These are phyloP conservation scores for Phytophthora tentaculata DNA, from an alignment of 352 stramenopile genomes.

Conservation along the genomic window DNA sequence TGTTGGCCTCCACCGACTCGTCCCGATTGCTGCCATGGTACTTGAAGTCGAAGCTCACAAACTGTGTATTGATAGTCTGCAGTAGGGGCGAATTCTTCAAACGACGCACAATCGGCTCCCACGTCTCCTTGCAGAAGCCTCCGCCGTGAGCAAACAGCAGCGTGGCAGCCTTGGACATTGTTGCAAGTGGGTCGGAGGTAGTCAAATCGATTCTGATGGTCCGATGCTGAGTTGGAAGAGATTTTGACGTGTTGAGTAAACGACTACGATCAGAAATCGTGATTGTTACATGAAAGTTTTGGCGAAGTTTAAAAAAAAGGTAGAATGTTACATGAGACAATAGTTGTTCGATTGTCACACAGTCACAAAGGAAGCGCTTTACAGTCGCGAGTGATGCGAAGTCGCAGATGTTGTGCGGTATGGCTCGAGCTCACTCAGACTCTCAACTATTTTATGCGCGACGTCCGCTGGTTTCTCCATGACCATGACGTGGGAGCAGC, in stretches of 20 bases:
- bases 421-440: slow-evolving; percentile 28
- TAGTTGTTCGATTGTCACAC: background rate
- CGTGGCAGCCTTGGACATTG: slow-evolving; percentile 34
- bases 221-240: background rate
- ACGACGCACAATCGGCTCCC: slow-evolving; percentile 52
- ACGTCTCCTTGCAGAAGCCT: slow-evolving; percentile 56
- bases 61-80: slow-evolving; percentile 18
- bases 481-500: slow-evolving; percentile 42
- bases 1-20: slow-evolving; percentile 31
- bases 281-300: slow-evolving; percentile 13
- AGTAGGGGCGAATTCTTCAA: slow-evolving; percentile 41
- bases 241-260: slow-evolving; percentile 16
- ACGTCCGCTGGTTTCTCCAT: slow-evolving; percentile 44
- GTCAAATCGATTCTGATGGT: slow-evolving; percentile 17
- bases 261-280: slow-evolving; percentile 2
- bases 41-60: slow-evolving; percentile 53
- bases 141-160: slow-evolving; percentile 58
- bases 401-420: slow-evolving; percentile 4
- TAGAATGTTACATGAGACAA: background rate
- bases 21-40: slow-evolving; percentile 61
- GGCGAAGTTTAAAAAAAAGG: too few species aligned
- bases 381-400: slow-evolving; percentile 8
- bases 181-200: background rate
- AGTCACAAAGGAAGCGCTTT: too few species aligned
- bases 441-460: slow-evolving; percentile 35